Conservation (phyloP, 2,329 filamentous ascomycete genomes). For the Cercospora janseana region DNA sequence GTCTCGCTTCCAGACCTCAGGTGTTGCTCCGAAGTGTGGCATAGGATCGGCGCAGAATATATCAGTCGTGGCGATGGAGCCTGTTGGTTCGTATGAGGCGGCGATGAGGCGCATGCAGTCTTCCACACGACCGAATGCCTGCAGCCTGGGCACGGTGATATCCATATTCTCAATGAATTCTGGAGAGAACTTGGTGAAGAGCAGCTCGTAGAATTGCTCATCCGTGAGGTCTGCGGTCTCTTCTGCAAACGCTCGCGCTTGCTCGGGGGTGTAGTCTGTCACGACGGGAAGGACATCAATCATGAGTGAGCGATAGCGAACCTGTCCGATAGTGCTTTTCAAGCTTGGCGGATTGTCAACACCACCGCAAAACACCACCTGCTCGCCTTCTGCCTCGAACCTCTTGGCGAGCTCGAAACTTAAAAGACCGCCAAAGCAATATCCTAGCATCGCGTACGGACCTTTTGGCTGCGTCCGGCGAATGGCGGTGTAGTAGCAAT, state of each 20-base stretch:
- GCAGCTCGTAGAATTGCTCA: slow-evolving; percentile 23
- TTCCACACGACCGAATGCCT: slow-evolving; percentile 25
- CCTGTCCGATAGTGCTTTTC: slow-evolving; percentile 30
- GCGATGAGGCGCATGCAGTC: slow-evolving; percentile 25
- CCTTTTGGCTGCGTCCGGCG: slow-evolving; percentile 47
- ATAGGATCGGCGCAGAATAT: slow-evolving; percentile 26
- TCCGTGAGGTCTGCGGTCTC: slow-evolving; percentile 22
- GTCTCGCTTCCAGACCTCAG: slow-evolving; percentile 22
- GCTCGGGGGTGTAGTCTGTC: slow-evolving; percentile 20
- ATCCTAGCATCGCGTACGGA: slow-evolving; percentile 55
- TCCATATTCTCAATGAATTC: slow-evolving; percentile 28
- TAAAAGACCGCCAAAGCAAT: slow-evolving; percentile 52
- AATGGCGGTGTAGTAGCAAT: slow-evolving; percentile 45
- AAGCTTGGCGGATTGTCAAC: slow-evolving; percentile 54
- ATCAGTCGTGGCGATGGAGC: slow-evolving; percentile 18
- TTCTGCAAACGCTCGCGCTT: slow-evolving; percentile 21
- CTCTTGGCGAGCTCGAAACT: slow-evolving; percentile 53
- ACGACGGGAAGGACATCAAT: slow-evolving; percentile 26
- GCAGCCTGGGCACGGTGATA: slow-evolving; percentile 24
- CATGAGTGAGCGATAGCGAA: slow-evolving; percentile 23
- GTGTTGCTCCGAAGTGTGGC: slow-evolving; percentile 23
- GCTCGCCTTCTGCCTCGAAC: slow-evolving; percentile 38
- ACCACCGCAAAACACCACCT: slow-evolving; percentile 46
- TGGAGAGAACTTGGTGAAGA: slow-evolving; percentile 26
- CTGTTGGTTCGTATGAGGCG: slow-evolving; percentile 19